Base-by-base conservation (phyloP, 1,284 basidiomycete species). In the Trametes sp. region DNA sequence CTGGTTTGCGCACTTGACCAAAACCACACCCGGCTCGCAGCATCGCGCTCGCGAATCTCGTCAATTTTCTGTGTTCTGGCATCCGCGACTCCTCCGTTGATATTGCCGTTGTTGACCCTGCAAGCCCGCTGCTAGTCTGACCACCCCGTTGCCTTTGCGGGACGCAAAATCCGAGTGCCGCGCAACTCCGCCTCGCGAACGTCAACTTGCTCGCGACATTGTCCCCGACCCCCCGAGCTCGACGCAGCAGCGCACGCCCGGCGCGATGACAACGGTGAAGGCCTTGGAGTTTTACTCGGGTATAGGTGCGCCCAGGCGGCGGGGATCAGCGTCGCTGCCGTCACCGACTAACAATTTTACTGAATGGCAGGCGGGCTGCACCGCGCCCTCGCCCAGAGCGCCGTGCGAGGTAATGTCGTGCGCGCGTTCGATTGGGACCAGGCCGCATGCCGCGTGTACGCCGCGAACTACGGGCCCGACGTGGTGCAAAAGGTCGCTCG, bases 351-450 rank as follows among this genome's bases (percentile, higher is more conserved):
- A 21, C 16, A 41, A 59, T 41, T 26, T 60, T 59, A 54, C 46
- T 60, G 45, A 60, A 23, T 50, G 44, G 14, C 66, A 92, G 91
- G 90, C 31, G 91, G 90, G 10, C 78, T 93, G 6, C 87, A 90
- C 77, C 77, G 84, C 33, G 90, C 90, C 13, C 79, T 93, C n/a
- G 69, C 76, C 53, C 80, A 82, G 48, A 87, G 86, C 68, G 71
- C 70, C 16, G 75, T 85, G 52, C 69, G 77, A 13, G 76, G 79
- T 0, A 57, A 66, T 6, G 81, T 93, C 24, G 76, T 87, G 13
- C 80, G 80, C 61, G 89, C 90, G 21, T 91, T 87, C 71, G 91
- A 93, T 73, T 92, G 90, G 89, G 90, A 93, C 76, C 89, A 86
- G 66, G 81, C 79, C 24, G 88, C 90, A 31, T 88, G 86, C 67